Base-by-base conservation (phyloP, 371 early-diverging fungal genomes). In the Parasitella parasitica region DNA sequence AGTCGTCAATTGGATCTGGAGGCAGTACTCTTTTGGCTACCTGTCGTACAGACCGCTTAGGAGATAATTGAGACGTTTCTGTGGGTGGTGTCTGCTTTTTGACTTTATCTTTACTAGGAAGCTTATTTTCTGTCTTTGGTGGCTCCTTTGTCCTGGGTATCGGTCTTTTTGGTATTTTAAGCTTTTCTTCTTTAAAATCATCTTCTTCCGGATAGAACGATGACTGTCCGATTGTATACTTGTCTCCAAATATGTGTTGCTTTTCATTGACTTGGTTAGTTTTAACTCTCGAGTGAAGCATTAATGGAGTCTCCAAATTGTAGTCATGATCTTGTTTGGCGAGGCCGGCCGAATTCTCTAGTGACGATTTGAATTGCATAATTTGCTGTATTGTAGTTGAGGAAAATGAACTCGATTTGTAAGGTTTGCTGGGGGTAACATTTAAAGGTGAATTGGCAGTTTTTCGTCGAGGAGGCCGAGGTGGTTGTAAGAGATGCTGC, bases 1-100 rank as follows among this genome's bases (percentile, higher is more conserved):
- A 50, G 28, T 56, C 41, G 18, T 63, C 63, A 54, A 62, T 62
- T 7, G 48, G 56, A 38, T 62, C 63, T 24, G 26, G 28, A 4
- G 28, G 15, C 11, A 49, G 6, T 0, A 28, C 11, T 20, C 18
- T 18, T 11, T 43, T 43, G 18, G 11, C 8, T 18, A 43, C 9
- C 4, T 43, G 43, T 20, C 20, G 18, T 18, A 22, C 18, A 20
- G 18, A 11, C 8, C 11, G 22, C 18, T 16, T 43, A 11, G 43
- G 43, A 11, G 32, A 32, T 22, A 12, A 5, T 8, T 18, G 1
- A 4, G 41, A 8, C 20, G 41, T 8, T 39, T 8, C 18, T 41
- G 41, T 36, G 32, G 32, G 32, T 32, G 32, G 11, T 32, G 11
- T 8, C 11, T 32, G 32, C 32, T 4, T 32, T 32, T 32, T 32